Base-by-base conservation (phyloP, 2,329 filamentous ascomycete species). In the Thelonectria rubi region DNA sequence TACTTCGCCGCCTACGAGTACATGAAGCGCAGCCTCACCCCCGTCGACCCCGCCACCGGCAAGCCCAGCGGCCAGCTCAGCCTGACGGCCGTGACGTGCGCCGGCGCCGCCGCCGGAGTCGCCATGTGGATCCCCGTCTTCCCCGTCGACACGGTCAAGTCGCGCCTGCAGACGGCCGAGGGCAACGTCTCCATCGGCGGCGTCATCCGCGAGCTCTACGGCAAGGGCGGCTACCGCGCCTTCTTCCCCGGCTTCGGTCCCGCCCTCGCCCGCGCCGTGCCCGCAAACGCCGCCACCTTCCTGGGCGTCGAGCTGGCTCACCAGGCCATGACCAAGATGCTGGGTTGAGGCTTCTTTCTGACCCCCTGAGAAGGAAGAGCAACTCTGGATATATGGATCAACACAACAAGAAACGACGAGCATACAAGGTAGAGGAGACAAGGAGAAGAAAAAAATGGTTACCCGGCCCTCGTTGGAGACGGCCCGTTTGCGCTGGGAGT, bases 121-220 rank as follows among this genome's bases (percentile, higher is more conserved):
- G 95, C 95, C 65, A 99, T 99, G 95, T 99, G 95, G 95, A 95
- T 97, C 69, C 94, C 95, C 55, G 94, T 99, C 43, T 99, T 99
- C 86, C 95, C 95, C 20, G 86, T 99, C 66, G 95, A 99, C 75
- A 99, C 95, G 0, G 89, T 99, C 80, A 99, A 99, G 87, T 94
- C 90, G 66, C 85, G 94, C 39, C 81, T 99, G 75, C 95, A 99
- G 84, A 97, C 92, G 45, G 93, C 93, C 43, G 91, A 95, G 73
- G 93, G 93, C 50, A 90, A 90, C 69, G 89, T 93, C 51, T 92
- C 91, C 0, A 87, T 99, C 53, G 86, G 88, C 15, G 89, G 91
- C 8, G 92, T 95, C 32, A 86, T 99, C 53, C 85, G 86, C 66
- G 88, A 93, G 56, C 82, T 99, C n/a, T 97, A 97, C 75, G 88